These are phyloP conservation scores for Astrothelium macrocarpum DNA, from an alignment of 495 filamentous ascomycete species.

Conservation along the genomic window DNA sequence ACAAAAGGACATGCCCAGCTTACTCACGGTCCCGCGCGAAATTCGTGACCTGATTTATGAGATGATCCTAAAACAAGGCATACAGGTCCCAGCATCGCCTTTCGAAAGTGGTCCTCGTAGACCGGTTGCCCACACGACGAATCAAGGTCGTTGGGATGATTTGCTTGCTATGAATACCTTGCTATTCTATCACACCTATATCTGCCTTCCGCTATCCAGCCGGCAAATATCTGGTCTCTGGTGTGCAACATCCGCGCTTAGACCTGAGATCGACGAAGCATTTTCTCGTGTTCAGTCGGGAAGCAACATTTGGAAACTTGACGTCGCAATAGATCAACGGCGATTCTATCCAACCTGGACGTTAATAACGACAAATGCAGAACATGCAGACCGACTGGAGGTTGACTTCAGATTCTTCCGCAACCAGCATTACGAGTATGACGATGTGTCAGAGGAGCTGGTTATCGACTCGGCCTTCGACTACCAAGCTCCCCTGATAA, in stretches of 20 bases:
- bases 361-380: neutral
- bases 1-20: neutral
- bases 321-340: neutral
- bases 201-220: neutral
- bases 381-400: neutral
- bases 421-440: neutral
- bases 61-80: neutral
- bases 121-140: neutral
- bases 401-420: neutral
- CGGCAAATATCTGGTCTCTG: neutral
- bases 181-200: neutral
- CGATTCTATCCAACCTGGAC: neutral
- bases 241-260: neutral
- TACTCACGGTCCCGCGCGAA: constrained; percentile 31
- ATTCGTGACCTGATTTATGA: constrained; percentile 31
- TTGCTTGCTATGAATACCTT: neutral
- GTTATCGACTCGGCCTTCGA: neutral
- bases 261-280: neutral
- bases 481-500: neutral
- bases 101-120: neutral
- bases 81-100: neutral
- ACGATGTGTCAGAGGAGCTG: neutral
- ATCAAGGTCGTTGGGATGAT: neutral
- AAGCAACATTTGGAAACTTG: neutral
- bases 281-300: neutral